Conservation (phyloP, 2,329 filamentous ascomycete species). For the Trichoderma polysporum region DNA sequence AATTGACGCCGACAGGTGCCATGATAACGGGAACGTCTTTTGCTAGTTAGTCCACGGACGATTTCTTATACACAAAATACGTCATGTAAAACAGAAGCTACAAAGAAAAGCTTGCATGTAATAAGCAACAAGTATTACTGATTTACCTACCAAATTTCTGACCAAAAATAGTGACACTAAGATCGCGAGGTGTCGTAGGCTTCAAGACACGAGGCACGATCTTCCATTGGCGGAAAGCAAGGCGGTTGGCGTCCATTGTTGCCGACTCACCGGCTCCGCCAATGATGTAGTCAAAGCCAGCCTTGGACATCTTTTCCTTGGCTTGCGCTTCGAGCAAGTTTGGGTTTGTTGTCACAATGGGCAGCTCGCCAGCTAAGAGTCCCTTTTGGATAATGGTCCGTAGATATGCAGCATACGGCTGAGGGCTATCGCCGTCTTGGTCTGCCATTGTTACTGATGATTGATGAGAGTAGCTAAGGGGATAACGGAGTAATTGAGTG, state of each 20-base stretch:
- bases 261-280: slow-evolving; percentile 62
- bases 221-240: slow-evolving; percentile 54
- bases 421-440: slow-evolving; percentile 20
- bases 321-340: slow-evolving; percentile 58
- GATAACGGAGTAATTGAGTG: background rate
- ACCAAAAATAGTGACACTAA: slow-evolving; percentile 55
- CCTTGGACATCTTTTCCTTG: slow-evolving; percentile 44
- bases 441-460: slow-evolving; percentile 22
- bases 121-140: too few species aligned
- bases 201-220: slow-evolving; percentile 54
- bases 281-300: slow-evolving; percentile 59
- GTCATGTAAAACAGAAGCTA: background rate
- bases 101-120: background rate
- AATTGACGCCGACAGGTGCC: slow-evolving; percentile 69
- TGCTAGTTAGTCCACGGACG: background rate
- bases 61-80: background rate
- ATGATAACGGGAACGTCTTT: slow-evolving; percentile 49
- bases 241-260: slow-evolving; percentile 59
- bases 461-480: background rate
- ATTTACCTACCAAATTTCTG: slow-evolving; percentile 41
- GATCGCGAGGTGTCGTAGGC: slow-evolving; percentile 44
- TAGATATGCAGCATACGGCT: slow-evolving; percentile 44
- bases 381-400: slow-evolving; percentile 52
- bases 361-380: slow-evolving; percentile 47
- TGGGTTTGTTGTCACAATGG: slow-evolving; percentile 58